A percentile compares a stretch with the other conserved stretches of the same genome.
Conservation (phyloP, 2,329 filamentous ascomycete genomes). For the Zymoseptoria pseudotritici region DNA sequence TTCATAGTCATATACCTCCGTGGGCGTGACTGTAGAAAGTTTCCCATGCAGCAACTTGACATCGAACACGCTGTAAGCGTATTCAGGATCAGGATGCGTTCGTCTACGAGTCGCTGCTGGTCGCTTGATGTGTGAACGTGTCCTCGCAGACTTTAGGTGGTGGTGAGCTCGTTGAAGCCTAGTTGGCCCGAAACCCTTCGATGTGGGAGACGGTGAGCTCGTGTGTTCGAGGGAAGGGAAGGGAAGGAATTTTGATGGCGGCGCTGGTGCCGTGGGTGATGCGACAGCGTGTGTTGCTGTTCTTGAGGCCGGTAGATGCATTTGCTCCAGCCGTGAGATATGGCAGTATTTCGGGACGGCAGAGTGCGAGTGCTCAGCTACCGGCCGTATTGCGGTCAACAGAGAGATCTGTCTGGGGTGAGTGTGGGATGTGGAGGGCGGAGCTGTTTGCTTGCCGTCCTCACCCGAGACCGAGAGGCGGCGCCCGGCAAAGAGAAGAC, state of each 20-base stretch:
- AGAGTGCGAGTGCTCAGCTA: background rate
- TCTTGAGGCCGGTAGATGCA: too few species aligned
- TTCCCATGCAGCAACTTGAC: constrained; percentile 17
- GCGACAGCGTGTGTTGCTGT: constrained; percentile 8
- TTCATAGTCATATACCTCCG: constrained; percentile 22
- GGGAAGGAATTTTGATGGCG: too few species aligned
- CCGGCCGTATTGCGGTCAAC: background rate
- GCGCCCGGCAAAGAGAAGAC: background rate
- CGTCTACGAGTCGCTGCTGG: constrained; percentile 11
- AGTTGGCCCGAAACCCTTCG: too few species aligned
- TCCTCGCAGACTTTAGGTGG: constrained; percentile 14
- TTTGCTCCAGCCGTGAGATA: too few species aligned
- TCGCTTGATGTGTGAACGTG: constrained; percentile 19
- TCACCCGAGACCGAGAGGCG: background rate
- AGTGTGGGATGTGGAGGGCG: background rate
- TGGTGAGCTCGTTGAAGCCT: constrained; percentile 17
- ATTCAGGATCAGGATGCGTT: constrained; percentile 19
- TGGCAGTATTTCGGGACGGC: too few species aligned
- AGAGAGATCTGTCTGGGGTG: background rate
- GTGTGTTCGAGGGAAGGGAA: too few species aligned
- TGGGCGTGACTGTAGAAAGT: constrained; percentile 15
- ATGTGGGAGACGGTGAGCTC: too few species aligned
- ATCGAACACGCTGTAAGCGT: too few species aligned
- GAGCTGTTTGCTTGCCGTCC: background rate
- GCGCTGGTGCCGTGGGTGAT: constrained; percentile 9